Conservation (phyloP, 805 yeast species). For the Grigorovia humatica region DNA sequence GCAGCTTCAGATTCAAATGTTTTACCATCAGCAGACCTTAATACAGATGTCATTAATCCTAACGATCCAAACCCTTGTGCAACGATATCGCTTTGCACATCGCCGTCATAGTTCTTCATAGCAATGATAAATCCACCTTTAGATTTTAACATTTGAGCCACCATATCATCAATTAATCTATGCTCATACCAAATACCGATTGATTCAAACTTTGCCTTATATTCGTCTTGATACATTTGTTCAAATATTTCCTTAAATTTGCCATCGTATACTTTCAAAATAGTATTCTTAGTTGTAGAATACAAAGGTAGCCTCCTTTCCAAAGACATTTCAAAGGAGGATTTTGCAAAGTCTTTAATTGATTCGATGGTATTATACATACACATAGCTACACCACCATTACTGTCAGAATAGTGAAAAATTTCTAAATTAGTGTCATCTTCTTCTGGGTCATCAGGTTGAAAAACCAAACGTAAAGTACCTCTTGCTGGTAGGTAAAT, state of each 20-base stretch:
- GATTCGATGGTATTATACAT: constrained; percentile 96
- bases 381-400: constrained; percentile 66
- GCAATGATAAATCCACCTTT: constrained; percentile 93
- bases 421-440: constrained; percentile 28
- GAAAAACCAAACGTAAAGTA: constrained; percentile 63
- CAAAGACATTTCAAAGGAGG: constrained; percentile 83
- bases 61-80: constrained; percentile 97
- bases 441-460: constrained; percentile 46
- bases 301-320: constrained; percentile 69
- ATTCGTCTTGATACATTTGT: constrained; percentile 58
- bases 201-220: constrained; percentile 61
- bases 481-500: constrained; percentile 59
- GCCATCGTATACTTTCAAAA: constrained; percentile 89
- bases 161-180: constrained; percentile 96
- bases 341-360: constrained; percentile 81
- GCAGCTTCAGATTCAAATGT: constrained; percentile 96
- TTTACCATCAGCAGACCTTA: constrained; percentile 93
- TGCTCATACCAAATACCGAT: constrained; percentile 94
- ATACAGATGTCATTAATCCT: constrained; percentile 95
- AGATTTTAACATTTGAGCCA: constrained; percentile 95
- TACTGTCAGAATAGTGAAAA: constrained; percentile 41
- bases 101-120: constrained; percentile 96
- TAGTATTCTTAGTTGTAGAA: constrained; percentile 89
- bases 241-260: constrained; percentile 91
- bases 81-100: constrained; percentile 91